These are phyloP conservation scores for Starmerella potacharoeniae DNA, from an alignment of 805 yeast genomes.

Conservation along the genomic window DNA sequence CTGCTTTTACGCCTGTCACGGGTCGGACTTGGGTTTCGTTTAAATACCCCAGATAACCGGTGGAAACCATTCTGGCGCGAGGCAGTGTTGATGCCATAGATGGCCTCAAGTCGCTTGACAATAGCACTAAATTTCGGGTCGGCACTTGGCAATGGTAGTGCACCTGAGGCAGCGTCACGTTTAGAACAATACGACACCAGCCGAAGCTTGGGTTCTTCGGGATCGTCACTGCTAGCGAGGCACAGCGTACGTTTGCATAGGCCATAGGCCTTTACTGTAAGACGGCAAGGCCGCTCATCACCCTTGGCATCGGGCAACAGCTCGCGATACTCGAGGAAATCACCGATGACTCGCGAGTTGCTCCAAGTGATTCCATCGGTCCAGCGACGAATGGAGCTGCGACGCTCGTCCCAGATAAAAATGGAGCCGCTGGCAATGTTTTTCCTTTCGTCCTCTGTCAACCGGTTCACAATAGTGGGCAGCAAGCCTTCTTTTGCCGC, in stretches of 20 bases:
- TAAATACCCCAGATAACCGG: not conserved
- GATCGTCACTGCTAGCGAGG: constrained; percentile 40
- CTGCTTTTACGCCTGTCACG: not conserved
- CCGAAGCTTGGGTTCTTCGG: constrained; percentile 37
- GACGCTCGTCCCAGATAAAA: constrained; percentile 61
- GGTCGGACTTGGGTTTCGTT: not conserved
- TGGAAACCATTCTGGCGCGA: not conserved
- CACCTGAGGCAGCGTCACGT: constrained; percentile 25
- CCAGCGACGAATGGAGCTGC: constrained; percentile 66
- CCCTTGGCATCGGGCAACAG: constrained; percentile 33
- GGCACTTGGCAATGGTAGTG: constrained; percentile 35
- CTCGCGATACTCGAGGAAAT: constrained; percentile 52
- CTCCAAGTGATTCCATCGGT: constrained; percentile 68
- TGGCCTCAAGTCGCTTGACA: not conserved
- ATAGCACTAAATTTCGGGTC: constrained; percentile 33
- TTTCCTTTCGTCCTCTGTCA: constrained; percentile 45
- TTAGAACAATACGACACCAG: constrained; percentile 43
- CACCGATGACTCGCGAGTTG: constrained; percentile 57
- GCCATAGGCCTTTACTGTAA: constrained; percentile 40
- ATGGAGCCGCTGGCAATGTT: constrained; percentile 48
- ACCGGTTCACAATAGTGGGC: constrained; percentile 48
- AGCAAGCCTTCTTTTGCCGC: constrained; percentile 48
- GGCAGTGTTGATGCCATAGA: not conserved
- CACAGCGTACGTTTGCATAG: constrained; percentile 56
- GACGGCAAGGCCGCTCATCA: constrained; percentile 25